phyloP scores from a whole-genome alignment of 495 filamentous ascomycete species.

The Thozetella sp. region DNA sequence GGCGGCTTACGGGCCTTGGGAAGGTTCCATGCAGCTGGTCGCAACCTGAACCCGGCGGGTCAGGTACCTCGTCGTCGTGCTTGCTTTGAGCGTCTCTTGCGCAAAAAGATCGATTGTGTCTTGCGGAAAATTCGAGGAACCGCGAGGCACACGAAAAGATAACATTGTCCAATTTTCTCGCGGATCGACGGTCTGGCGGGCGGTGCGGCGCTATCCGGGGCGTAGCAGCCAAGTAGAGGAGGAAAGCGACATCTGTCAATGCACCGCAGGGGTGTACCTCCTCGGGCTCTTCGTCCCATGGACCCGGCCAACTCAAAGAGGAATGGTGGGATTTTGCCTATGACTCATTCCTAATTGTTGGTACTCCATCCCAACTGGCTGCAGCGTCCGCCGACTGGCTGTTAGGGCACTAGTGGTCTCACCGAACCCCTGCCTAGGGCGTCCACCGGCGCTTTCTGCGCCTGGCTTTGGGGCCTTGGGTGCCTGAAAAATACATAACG shows the following conservation, averaged over 20 bases:
- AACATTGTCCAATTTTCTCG: too few relatives aligned
- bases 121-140: too few relatives aligned
- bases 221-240: background rate
- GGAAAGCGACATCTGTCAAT: background rate
- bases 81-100: background rate
- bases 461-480: constrained; percentile 15
- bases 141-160: too few relatives aligned
- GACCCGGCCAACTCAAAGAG: background rate
- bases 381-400: background rate
- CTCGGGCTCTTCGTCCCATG: background rate
- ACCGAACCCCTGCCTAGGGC: background rate
- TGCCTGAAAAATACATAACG: constrained; percentile 38
- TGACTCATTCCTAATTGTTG: background rate
- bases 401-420: background rate
- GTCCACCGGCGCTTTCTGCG: background rate
- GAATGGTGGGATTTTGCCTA: background rate
- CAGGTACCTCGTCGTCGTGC: background rate
- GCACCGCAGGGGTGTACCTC: background rate
- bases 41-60: background rate
- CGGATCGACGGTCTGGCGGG: too few relatives aligned
- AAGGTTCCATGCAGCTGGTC: background rate
- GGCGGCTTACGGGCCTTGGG: background rate
- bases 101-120: background rate
- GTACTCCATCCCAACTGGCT: background rate
- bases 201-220: background rate